Evolutionary conservation across 176 grass and related monocot species (phyloP), one percentile per base, ranked within the genome.

Genomic region (maize (Zea mays)): DNA sequence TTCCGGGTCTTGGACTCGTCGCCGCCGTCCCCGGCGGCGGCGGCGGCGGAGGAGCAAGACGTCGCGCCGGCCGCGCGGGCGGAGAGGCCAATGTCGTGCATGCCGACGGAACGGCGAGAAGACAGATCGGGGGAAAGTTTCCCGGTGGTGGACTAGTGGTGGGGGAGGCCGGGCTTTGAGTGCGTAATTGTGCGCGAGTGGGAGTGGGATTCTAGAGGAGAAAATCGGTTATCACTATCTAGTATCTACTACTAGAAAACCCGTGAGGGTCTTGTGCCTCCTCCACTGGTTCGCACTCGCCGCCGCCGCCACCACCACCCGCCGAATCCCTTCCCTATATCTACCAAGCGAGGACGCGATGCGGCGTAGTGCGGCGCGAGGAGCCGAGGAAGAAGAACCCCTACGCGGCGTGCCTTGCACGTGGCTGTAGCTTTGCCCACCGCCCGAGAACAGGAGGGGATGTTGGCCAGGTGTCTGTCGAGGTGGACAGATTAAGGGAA

Each of bases 1-100:
- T 91, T 93, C 37, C 90, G 84, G 69, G 83, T 82, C 70, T 91
- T 82, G 36, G 89, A 79, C 69, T 88, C 74, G 72, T 94, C 85
- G 55, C 68, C 85, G 4, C 65, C 86, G 21, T 63, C 84, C 0
- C 47, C 74, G 74, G 59, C 51, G 82, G 56, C 76, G 72, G 62
- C 48, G 82, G 36, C 8, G 8, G 50, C 43, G 12, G 59, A 39
- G 13, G 80, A 63, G 36, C 62, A 69, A 2, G 80, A 62, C 12
- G 59, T 36, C 7, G 59, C 68, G 75, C 78, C 72, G 78, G 72
- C 72, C 9, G 82, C 76, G 76, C 79, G 82, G 37, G 83, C 87
- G 20, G 79, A 89, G 73, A 85, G 82, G 15, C 79, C 78, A 16
- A 69, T 78, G 37, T 85, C 87, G 62, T 66, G 78, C 82, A 89